Percentiles rank a stretch among this genome's conserved stretches.
Conservation (phyloP, 75 land plant genomes). For the Sequoia sempervirens region DNA sequence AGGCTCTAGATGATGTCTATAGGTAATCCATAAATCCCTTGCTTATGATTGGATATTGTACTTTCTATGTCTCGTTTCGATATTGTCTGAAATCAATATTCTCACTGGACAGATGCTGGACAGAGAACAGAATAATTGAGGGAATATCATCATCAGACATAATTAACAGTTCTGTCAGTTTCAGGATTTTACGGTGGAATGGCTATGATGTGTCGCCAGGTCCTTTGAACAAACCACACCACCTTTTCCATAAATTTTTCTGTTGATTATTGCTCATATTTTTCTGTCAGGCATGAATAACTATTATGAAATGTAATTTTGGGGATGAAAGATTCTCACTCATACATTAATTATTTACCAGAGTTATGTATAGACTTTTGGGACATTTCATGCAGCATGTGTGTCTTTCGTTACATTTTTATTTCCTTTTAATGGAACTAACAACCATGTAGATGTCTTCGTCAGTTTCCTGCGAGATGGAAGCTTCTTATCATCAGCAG, state of each 20-base stretch:
- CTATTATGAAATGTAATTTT: neutral
- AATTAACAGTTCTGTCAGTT: neutral
- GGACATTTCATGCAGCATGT: neutral
- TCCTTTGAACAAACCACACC: neutral
- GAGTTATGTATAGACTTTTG: neutral
- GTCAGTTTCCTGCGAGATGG: neutral
- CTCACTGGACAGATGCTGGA: neutral
- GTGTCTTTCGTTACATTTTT: neutral
- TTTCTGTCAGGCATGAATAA: neutral
- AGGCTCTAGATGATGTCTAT: neutral
- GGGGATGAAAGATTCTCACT: neutral
- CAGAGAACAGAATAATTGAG: neutral
- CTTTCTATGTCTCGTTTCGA: neutral
- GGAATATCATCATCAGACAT: neutral
- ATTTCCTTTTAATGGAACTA: neutral
- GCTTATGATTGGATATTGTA: neutral
- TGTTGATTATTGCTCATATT: neutral
- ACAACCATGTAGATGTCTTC: constrained; percentile 10
- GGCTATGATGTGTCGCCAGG: too few species aligned
- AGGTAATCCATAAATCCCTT: neutral
- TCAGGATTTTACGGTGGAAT: neutral
- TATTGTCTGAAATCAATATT: neutral
- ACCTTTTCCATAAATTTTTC: neutral
- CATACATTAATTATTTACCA: neutral
- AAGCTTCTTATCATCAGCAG: constrained; percentile 1